Evolutionary conservation across 139 green algal genomes (phyloP).

Genomic region (Marvania coccoides): DNA sequence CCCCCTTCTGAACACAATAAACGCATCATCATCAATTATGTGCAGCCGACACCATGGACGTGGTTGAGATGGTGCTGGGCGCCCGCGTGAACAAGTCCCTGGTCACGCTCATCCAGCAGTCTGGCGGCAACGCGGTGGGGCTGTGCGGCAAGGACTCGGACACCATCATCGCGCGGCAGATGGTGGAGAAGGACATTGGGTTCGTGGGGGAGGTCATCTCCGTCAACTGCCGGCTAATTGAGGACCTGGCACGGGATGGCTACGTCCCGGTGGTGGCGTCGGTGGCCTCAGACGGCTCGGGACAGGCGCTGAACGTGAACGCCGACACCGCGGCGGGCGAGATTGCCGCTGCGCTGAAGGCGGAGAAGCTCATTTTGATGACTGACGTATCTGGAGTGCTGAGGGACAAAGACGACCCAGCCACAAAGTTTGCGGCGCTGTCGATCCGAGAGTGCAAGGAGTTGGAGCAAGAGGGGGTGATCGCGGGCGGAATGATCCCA

Average conservation of each 20-base stretch:
- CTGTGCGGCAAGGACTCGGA: slow-evolving; percentile 94
- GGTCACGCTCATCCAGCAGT: slow-evolving; percentile 91
- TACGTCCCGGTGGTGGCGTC: slow-evolving; percentile 95
- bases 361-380: slow-evolving; percentile 99
- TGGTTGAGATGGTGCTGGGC: slow-evolving; percentile 97
- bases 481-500: slow-evolving; percentile 84
- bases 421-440: slow-evolving; percentile 65
- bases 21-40: neutral
- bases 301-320: slow-evolving; percentile 97
- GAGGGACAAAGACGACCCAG: slow-evolving; percentile 79
- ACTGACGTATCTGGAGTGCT: slow-evolving; percentile 92
- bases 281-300: slow-evolving; percentile 74
- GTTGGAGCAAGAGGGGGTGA: slow-evolving; percentile 85
- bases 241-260: slow-evolving; percentile 52
- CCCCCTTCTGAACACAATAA: neutral
- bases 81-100: slow-evolving; percentile 97
- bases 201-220: slow-evolving; percentile 91
- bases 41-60: slow-evolving; percentile 91
- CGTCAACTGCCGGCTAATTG: slow-evolving; percentile 52
- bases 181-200: slow-evolving; percentile 85
- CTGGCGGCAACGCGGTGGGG: slow-evolving; percentile 84
- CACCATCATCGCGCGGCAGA: slow-evolving; percentile 78
- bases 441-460: slow-evolving; percentile 61
- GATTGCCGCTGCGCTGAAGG: slow-evolving; percentile 83
- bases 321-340: slow-evolving; percentile 96